Evolutionary conservation across 179 eudicot species (phyloP).

Genomic region (Spergularia azorica): DNA sequence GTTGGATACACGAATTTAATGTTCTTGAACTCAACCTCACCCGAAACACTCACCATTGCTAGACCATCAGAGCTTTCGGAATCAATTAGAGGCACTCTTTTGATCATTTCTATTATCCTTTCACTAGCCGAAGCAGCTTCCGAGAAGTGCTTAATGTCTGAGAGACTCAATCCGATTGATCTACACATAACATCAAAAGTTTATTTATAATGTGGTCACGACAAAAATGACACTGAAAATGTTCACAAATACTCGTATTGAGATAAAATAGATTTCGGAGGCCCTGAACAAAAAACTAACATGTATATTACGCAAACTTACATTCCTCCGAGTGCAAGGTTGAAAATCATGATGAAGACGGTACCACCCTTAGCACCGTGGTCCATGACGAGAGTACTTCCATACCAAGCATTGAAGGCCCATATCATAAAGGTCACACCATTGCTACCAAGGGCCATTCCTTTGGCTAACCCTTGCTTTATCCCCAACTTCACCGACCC

Average conservation of each 20-base stretch:
- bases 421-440: slow-evolving; percentile 72
- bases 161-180: slow-evolving; percentile 69
- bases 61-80: slow-evolving; percentile 63
- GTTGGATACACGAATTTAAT: slow-evolving; percentile 78
- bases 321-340: slow-evolving; percentile 85
- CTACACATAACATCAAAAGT: slow-evolving; percentile 28
- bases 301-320: slow-evolving; percentile 31
- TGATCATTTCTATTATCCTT: slow-evolving; percentile 62
- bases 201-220: no score
- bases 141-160: slow-evolving; percentile 75
- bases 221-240: no score
- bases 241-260: no score
- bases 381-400: slow-evolving; percentile 80
- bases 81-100: slow-evolving; percentile 70
- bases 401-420: slow-evolving; percentile 83
- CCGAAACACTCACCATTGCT: slow-evolving; percentile 38
- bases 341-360: slow-evolving; percentile 68
- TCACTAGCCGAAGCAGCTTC: slow-evolving; percentile 78
- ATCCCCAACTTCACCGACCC: slow-evolving; percentile 70
- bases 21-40: slow-evolving; percentile 71
- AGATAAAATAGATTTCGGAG: no score
- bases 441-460: slow-evolving; percentile 85
- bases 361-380: slow-evolving; percentile 79
- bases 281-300: no score
- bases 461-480: slow-evolving; percentile 87